Conservation (phyloP, 306 rosid species). For the Amphicarpaea edgeworthii region DNA sequence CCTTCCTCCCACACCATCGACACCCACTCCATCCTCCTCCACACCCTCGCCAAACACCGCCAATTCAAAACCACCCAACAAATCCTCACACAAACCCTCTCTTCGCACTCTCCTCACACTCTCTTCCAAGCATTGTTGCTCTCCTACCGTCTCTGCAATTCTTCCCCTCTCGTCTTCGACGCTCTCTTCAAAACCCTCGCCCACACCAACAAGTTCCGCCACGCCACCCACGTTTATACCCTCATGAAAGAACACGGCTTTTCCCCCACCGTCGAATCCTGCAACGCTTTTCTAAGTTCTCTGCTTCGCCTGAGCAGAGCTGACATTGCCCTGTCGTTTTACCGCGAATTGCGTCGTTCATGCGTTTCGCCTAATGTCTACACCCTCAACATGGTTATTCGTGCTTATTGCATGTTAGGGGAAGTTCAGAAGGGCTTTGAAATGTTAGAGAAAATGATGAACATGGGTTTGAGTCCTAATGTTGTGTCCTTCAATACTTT, state of each 20-base stretch:
- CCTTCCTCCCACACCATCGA: constrained; percentile 66
- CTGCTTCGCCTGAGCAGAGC: constrained; percentile 65
- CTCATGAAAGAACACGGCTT: constrained; percentile 81
- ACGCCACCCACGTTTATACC: constrained; percentile 63
- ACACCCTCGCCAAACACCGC: constrained; percentile 68
- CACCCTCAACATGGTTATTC: constrained; percentile 77
- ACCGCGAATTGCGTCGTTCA: constrained; percentile 57
- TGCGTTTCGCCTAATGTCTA: constrained; percentile 66
- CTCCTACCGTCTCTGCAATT: constrained; percentile 66
- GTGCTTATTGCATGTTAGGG: constrained; percentile 71
- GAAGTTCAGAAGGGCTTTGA: constrained; percentile 64
- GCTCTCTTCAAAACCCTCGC: constrained; percentile 82
- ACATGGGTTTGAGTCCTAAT: constrained; percentile 73
- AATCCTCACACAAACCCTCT: constrained; percentile 53
- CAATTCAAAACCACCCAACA: constrained; percentile 69
- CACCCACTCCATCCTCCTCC: constrained; percentile 67
- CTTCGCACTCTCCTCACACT: constrained; percentile 55
- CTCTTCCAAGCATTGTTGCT: constrained; percentile 67
- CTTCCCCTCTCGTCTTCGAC: constrained; percentile 77
- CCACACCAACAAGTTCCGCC: constrained; percentile 66
- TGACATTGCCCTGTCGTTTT: constrained; percentile 63
- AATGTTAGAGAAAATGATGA: constrained; percentile 65
- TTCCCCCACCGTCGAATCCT: constrained; percentile 72
- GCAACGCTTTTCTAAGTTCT: constrained; percentile 77
- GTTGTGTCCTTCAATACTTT: constrained; percentile 69